Base-by-base conservation (phyloP, 352 stramenopile genomes). In the Pythium phragmitis region DNA sequence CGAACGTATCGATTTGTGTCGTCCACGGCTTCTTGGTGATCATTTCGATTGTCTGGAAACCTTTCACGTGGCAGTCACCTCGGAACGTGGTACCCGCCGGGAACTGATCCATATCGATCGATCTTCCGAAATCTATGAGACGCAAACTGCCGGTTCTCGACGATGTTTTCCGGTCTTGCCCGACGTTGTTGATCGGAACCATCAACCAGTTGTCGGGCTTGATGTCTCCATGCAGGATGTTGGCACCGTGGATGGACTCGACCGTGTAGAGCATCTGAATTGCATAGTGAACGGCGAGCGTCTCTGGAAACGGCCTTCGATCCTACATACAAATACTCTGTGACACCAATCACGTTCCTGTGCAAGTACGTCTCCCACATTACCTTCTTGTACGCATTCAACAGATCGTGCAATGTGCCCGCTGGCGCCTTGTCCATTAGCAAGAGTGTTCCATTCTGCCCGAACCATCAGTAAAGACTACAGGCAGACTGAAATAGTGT, bases 161-260 rank as follows among this genome's bases (percentile, higher is more conserved):
- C 28, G 52, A 46, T 13, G 33, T 66, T 42, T 43, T 11, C 1
- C 23, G 17, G 26, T 30, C n/a, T 33, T 43, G 14, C 26, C 48
- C 16, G 3, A 30, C 16, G 11, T 52, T 11, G 57, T 65, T 19
- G 37, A 39, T 80, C 68, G 72, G 65, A 28, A 73, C 64, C 33
- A 96, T 62, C 12, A 96, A 65, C 87, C 87, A 96, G 61, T 96
- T 96, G 47, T 96, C 86, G 8, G 87, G 87, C 60, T 96, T 96
- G 47, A 96, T 78, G 55, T 96, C 87, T 26, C 87, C 87, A 43
- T 96, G 87, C 5, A 96, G 69, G 63, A 96, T 64, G 0, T 83
- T 69, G 7, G 74, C 74, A 9, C 50, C 34, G 47, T 96, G 87
- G 36, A 96, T 68, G 16, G 82, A 33, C 45, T 92, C 81, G 37